Percentiles rank a stretch among this genome's conserved stretches.
phyloP scores from a whole-genome alignment of 2,329 filamentous ascomycete species.

The Magnaporthales sp. region DNA sequence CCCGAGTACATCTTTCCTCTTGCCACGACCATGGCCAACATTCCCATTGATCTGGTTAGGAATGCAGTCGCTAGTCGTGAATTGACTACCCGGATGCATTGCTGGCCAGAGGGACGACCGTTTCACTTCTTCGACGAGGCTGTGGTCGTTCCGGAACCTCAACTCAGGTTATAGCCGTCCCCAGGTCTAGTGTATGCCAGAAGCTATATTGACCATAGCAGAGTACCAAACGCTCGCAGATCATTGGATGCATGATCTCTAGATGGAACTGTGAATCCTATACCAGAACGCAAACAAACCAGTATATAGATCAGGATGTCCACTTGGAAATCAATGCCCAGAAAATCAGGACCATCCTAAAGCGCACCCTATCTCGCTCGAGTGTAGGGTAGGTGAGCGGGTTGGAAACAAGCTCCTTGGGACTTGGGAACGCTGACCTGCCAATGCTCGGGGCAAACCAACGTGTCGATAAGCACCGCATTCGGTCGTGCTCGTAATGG shows the following conservation, averaged over 20 bases:
- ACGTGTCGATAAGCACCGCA: neutral
- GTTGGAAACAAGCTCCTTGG: neutral
- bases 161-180: neutral
- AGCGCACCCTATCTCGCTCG: neutral
- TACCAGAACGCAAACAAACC: neutral
- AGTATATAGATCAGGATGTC: neutral
- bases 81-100: too few species aligned
- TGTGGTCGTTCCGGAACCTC: neutral
- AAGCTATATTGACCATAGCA: neutral
- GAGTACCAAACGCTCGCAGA: neutral
- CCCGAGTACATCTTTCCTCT: too few species aligned
- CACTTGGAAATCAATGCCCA: neutral
- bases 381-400: neutral
- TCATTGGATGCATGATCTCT: neutral
- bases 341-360: neutral
- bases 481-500: neutral
- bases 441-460: neutral
- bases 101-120: too few species aligned
- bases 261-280: too few species aligned
- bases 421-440: neutral
- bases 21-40: too few species aligned
- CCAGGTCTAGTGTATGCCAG: neutral
- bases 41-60: too few species aligned
- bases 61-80: too few species aligned
- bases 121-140: neutral